Conservation (phyloP, 1,284 basidiomycete species). For the Pascua guehoae region DNA sequence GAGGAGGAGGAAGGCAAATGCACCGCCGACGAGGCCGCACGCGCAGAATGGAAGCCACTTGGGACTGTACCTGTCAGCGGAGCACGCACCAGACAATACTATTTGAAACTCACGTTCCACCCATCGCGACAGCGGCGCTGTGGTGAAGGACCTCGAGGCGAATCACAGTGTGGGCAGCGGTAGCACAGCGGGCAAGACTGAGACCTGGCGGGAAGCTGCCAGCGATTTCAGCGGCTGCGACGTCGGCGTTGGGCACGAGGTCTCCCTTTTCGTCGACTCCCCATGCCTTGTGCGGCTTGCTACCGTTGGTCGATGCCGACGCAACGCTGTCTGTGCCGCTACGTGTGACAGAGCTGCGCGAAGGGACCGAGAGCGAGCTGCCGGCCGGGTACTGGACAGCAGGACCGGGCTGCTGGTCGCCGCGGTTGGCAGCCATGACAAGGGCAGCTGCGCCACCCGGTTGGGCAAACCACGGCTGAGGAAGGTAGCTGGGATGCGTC, state of each 20-base stretch:
- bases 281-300: slow-evolving; percentile 43
- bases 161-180: slow-evolving; percentile 49
- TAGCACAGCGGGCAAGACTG: slow-evolving; percentile 44
- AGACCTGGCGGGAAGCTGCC: slow-evolving; percentile 48
- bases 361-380: too few relatives aligned
- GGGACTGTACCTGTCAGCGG: slow-evolving; percentile 21
- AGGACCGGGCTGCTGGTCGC: neutral
- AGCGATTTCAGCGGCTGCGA: slow-evolving; percentile 7
- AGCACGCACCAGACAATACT: neutral
- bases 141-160: slow-evolving; percentile 48
- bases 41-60: slow-evolving; percentile 51
- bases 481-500: slow-evolving; percentile 38
- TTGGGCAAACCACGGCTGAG: slow-evolving; percentile 44
- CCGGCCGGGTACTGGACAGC: neutral
- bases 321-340: neutral
- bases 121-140: slow-evolving; percentile 44
- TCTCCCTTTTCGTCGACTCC: slow-evolving; percentile 42
- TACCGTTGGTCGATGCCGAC: neutral
- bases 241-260: slow-evolving; percentile 7
- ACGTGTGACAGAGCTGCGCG: too few relatives aligned
- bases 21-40: slow-evolving; percentile 47
- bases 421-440: neutral
- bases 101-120: slow-evolving; percentile 36
- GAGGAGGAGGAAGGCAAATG: slow-evolving; percentile 48
- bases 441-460: slow-evolving; percentile 34